Evolutionary conservation across 441 rosid genomes (phyloP).

Genomic region (Caryocar brasiliense): DNA sequence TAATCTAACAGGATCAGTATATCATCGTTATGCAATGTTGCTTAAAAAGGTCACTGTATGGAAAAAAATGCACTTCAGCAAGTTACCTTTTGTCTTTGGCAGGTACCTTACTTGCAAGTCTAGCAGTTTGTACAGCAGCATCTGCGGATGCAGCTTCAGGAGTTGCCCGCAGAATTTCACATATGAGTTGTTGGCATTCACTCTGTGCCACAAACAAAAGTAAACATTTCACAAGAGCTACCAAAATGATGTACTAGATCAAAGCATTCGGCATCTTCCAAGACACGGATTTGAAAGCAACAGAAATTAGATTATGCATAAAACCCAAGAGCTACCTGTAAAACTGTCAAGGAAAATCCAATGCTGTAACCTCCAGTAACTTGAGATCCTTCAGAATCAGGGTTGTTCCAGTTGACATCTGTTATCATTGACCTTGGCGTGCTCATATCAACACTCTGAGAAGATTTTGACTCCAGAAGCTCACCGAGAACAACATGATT

Average conservation of each 20-base stretch:
- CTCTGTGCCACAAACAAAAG: slow-evolving; percentile 43
- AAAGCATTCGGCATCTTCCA: no score
- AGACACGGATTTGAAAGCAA: no score
- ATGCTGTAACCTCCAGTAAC: slow-evolving; percentile 90
- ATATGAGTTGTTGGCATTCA: slow-evolving; percentile 98
- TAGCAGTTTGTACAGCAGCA: slow-evolving; percentile 93
- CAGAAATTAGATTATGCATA: no score
- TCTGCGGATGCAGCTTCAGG: slow-evolving; percentile 99
- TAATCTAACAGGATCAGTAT: slow-evolving; percentile 21
- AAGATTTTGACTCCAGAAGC: slow-evolving; percentile 72
- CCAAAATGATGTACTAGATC: no score
- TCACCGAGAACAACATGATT: slow-evolving; percentile 91
- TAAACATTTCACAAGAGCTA: slow-evolving; percentile 13
- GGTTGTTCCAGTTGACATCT: slow-evolving; percentile 63
- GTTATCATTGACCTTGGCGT: slow-evolving; percentile 52
- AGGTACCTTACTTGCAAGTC: slow-evolving; percentile 78
- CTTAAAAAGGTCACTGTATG: no score
- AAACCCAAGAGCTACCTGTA: slow-evolving; percentile 53
- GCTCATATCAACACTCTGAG: slow-evolving; percentile 48
- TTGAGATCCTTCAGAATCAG: slow-evolving; percentile 75
- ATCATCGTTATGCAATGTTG: slow-evolving; percentile 14
- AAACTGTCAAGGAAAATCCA: slow-evolving; percentile 85
- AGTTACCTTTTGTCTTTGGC: slow-evolving; percentile 73
- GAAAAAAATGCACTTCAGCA: no score
- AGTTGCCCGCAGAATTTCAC: slow-evolving; percentile 96